Conservation (phyloP, 2,329 filamentous ascomycete genomes). For the Thyridium curvatum region DNA sequence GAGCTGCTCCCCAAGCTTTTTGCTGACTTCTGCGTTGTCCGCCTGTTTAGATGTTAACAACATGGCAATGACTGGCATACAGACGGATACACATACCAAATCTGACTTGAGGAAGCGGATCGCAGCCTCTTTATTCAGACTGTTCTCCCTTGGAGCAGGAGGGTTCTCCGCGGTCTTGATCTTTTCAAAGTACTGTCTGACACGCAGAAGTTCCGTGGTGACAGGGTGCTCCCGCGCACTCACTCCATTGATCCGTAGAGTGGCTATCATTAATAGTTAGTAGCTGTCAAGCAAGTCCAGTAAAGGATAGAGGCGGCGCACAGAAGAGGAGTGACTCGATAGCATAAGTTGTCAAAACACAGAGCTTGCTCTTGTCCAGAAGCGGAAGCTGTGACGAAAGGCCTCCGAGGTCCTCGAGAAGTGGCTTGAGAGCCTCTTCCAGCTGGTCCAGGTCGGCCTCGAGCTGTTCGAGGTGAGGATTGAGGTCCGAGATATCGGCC, state of each 20-base stretch:
- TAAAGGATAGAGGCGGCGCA: conserved; percentile 30
- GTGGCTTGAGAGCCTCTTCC: conserved; percentile 65
- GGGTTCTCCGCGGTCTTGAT: conserved; percentile 71
- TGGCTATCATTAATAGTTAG: conserved; percentile 40
- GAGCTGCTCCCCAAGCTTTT: conserved; percentile 48
- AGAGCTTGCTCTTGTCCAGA: conserved; percentile 92
- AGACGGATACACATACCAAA: conserved; percentile 46
- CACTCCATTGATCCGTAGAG: conserved; percentile 70
- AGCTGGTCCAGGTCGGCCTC: conserved; percentile 75
- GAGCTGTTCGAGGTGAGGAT: conserved; percentile 65
- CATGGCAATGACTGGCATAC: conserved; percentile 2
- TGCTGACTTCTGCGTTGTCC: conserved; percentile 45
- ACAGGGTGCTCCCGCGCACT: conserved; percentile 82
- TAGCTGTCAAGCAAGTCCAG: neutral
- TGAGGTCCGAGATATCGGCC: conserved; percentile 47
- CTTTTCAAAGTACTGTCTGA: conserved; percentile 89
- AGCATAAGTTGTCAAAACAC: conserved; percentile 80
- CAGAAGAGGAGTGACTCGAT: conserved; percentile 88
- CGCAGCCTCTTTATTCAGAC: conserved; percentile 69
- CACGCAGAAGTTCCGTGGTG: conserved; percentile 76
- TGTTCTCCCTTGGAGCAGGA: conserved; percentile 29
- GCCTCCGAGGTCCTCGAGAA: conserved; percentile 61
- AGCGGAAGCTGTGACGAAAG: conserved; percentile 75
- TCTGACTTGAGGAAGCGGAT: conserved; percentile 77
- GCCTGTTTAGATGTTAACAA: conserved; percentile 22